Evolutionary conservation across 306 rosid species (phyloP), one percentile per base, ranked within the genome.

Genomic region (Lathyrus tuberosus): DNA sequence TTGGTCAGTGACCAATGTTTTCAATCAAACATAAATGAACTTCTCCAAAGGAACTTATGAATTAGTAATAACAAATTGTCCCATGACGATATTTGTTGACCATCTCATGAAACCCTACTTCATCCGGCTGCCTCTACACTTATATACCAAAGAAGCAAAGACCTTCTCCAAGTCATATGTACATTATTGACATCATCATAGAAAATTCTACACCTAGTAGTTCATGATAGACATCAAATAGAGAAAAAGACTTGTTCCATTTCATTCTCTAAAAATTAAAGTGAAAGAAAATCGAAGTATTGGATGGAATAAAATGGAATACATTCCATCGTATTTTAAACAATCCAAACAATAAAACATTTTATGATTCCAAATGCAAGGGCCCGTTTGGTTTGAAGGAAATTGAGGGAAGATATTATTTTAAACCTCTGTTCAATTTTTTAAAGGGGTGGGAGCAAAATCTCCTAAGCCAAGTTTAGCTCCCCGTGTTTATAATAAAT

Each of bases 101-200:
- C 76, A 51, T 16, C 53, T 72, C 70, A 22, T n/a, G 62, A 72
- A 61, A 62, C 62, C 42, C 13, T 35, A 37, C 8, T 48, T 61
- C 69, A 30, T 35, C 24, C 48, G 18, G 28, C 20, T 28, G 26
- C 17, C 51, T 8, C 51, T 48, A 43, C 18, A 28, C 14, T 41
- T 59, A 30, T 33, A 53, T 37, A 8, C 40, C 22, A 54, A 69
- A 53, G 26, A 53, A 6, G 24, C n/a, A 69, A 69, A 52, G 24
- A 52, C 40, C 44, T 10, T 17, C 61, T 33, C 30, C 72, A 17
- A 16, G 41, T 9, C 44, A 16, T 51, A 18, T 26, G 62, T 40
- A 64, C 37, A 40, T 38, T 26, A 40, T 51, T 18, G 13, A 9
- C 30, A 51, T 16, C 20, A 17, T 26, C 54, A 6, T 22, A 15